Base-by-base conservation (phyloP, 23 red algal species). In the Cyanidium caldarium region DNA sequence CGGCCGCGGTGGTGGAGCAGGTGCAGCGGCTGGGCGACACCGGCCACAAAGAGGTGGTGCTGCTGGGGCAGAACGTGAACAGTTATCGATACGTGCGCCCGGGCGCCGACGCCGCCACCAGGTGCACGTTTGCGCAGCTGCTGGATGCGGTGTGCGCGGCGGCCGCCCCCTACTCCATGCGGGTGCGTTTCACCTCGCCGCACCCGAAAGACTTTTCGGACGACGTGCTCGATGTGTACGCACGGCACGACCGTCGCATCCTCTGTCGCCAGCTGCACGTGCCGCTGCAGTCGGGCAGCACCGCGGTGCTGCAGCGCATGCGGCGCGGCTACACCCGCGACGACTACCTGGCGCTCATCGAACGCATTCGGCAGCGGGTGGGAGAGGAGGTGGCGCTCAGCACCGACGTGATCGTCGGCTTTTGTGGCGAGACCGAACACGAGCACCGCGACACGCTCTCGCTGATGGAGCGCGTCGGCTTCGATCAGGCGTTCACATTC, bases 61-160 rank as follows among this genome's bases (percentile, higher is more conserved):
- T 87, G 0, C 42, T 87, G 16, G 83, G 83, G 0, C 83, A 87
- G 66, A 87, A 87, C 38, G 77, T 87, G 46, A 74, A 79, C 58
- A 58, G 51, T 16, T 87, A 79, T 45, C 46, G 61, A 17, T 34
- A 75, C 38, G n/a, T 29, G 37, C 3, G 25, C 40, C 37, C 29
- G 37, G 3, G 2, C 23, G 28, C 70, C 1, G 21, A 2, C 0
- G 40, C 20, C 31, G 34, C 21, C 33, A 33, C 7, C 25, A 16
- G 57, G 42, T 15, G 15, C 1, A 41, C 51, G 16, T 85, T 85
- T 45, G 65, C 81, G 1, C 73, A 80, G 14, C 42, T 87, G 1
- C 3, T 87, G 43, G 13, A 39, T 28, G 68, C 35, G 30, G 75
- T 87, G 1, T 68, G 68, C 38, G 76, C 75, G 40, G 68, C 67